Evolutionary conservation across 306 rosid genomes (phyloP).

Genomic region (Quercus agrifolia): DNA sequence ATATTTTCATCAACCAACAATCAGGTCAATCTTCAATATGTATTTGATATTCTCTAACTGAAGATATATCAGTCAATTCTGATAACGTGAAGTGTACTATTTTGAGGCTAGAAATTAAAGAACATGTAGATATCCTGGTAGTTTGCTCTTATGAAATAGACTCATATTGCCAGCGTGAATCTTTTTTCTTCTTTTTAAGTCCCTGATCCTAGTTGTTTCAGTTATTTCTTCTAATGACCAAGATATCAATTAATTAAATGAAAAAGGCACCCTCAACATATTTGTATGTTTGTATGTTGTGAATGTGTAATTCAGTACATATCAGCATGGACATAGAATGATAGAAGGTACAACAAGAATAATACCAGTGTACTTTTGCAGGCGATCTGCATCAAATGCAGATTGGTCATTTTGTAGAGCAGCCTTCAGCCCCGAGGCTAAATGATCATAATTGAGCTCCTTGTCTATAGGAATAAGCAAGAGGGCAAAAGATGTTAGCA

Average conservation of each 20-base stretch:
- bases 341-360: slow-evolving; percentile 12
- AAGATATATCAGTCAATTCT: no score
- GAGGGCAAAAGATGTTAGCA: background rate
- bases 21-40: no score
- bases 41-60: no score
- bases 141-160: background rate
- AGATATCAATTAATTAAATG: no score
- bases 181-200: background rate
- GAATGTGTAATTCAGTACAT: background rate
- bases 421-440: slow-evolving; percentile 80
- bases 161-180: background rate
- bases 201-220: background rate
- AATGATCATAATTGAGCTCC: slow-evolving; percentile 78
- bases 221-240: no score
- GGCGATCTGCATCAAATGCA: slow-evolving; percentile 81
- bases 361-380: slow-evolving; percentile 82
- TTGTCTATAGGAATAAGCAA: slow-evolving; percentile 43
- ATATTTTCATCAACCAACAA: no score
- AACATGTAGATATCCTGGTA: background rate
- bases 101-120: background rate
- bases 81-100: no score
- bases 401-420: slow-evolving; percentile 75
- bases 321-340: slow-evolving; percentile 7
- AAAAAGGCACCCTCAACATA: background rate
- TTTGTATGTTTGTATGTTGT: background rate